Conservation (phyloP, 2,329 filamentous ascomycete genomes). For the Xylaria sp. region DNA sequence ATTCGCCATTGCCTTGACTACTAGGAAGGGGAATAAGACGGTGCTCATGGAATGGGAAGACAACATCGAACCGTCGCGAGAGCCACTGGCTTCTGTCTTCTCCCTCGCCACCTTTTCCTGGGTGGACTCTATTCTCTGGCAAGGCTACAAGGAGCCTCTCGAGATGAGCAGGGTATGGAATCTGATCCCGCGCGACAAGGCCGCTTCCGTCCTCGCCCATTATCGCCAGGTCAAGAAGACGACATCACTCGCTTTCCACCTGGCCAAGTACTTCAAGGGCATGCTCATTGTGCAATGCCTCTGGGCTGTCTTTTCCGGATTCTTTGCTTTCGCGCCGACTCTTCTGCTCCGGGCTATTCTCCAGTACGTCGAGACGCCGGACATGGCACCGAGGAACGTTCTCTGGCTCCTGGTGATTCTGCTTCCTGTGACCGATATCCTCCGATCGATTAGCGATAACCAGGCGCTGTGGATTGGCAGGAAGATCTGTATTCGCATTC, state of each 20-base stretch:
- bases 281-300: conserved; percentile 79
- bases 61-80: conserved; percentile 84
- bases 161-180: conserved; percentile 94
- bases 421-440: conserved; percentile 82
- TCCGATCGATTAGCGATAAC: conserved; percentile 84
- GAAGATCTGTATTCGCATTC: conserved; percentile 91
- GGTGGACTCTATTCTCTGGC: conserved; percentile 89
- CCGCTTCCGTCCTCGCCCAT: conserved; percentile 78
- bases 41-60: conserved; percentile 91
- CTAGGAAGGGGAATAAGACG: conserved; percentile 90
- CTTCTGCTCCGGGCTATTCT: conserved; percentile 90
- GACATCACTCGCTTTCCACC: conserved; percentile 78
- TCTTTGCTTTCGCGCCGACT: conserved; percentile 92
- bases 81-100: conserved; percentile 87
- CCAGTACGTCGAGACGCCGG: conserved; percentile 89
- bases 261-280: conserved; percentile 85
- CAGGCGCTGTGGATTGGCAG: conserved; percentile 93
- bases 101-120: conserved; percentile 89
- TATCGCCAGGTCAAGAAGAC: conserved; percentile 90
- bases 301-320: conserved; percentile 81
- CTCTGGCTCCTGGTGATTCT: conserved; percentile 96
- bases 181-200: conserved; percentile 86
- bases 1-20: conserved; percentile 79
- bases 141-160: conserved; percentile 85
- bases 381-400: conserved; percentile 80